Percentiles rank a stretch among this genome's conserved stretches.
Evolutionary conservation across 257 asterid species (phyloP).

Genomic region (Gentiana dahurica): DNA sequence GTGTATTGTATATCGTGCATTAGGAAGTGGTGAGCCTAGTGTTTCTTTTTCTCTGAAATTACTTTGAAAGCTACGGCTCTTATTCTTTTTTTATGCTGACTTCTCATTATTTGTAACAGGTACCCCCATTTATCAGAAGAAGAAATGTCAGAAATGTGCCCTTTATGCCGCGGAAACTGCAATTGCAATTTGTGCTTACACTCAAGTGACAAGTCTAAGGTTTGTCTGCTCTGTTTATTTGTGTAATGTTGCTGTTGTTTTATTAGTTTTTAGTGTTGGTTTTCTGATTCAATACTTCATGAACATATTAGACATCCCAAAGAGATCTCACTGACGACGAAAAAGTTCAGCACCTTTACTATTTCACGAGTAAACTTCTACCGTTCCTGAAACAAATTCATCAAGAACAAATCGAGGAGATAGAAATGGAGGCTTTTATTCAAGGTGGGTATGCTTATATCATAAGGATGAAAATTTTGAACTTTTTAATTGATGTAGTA

Average conservation of each 20-base stretch:
- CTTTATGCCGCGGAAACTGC: slow-evolving; percentile 66
- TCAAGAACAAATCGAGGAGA: slow-evolving; percentile 61
- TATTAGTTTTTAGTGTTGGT: no score
- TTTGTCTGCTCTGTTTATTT: slow-evolving; percentile 18
- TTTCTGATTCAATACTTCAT: no score
- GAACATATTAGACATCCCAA: slow-evolving; percentile 39
- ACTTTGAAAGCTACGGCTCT: no score
- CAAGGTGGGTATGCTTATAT: slow-evolving; percentile 31
- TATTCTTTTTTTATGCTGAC: no score
- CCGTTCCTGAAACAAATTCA: slow-evolving; percentile 54
- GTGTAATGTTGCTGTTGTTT: slow-evolving; percentile 9
- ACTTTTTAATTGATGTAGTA: slow-evolving; percentile 5
- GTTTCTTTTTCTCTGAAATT: slow-evolving; percentile 3
- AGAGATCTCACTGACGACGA: slow-evolving; percentile 37
- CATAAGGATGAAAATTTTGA: no score
- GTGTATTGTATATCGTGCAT: slow-evolving; percentile 61
- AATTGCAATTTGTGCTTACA: slow-evolving; percentile 84
- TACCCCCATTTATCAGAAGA: slow-evolving; percentile 50
- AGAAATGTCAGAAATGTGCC: slow-evolving; percentile 60
- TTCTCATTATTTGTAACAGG: slow-evolving; percentile 26
- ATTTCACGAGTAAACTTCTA: slow-evolving; percentile 41
- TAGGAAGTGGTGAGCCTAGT: slow-evolving; percentile 49
- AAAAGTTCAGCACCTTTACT: slow-evolving; percentile 55
- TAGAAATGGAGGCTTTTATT: slow-evolving; percentile 43
- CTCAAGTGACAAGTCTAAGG: slow-evolving; percentile 45